Evolutionary conservation across 164 flowering plant genomes (phyloP).

Genomic region (Stephania cephalantha): DNA sequence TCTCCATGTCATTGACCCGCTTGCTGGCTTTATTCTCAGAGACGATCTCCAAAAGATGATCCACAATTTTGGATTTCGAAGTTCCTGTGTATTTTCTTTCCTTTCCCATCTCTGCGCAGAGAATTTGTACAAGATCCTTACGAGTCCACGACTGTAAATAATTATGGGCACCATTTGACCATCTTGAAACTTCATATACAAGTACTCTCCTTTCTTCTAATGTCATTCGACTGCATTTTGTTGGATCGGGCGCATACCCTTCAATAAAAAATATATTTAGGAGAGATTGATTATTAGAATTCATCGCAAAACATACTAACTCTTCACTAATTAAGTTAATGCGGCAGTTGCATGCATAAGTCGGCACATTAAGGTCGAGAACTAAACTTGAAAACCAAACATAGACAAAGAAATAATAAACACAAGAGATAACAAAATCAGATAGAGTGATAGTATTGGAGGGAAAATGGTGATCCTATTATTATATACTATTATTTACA

Average conservation of each 20-base stretch:
- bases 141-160: slow-evolving; percentile 79
- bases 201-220: slow-evolving; percentile 80
- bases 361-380: background rate
- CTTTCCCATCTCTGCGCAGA: slow-evolving; percentile 88
- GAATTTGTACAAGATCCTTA: slow-evolving; percentile 70
- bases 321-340: background rate
- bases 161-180: slow-evolving; percentile 59
- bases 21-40: slow-evolving; percentile 46
- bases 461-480: background rate
- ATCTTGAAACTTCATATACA: slow-evolving; percentile 64
- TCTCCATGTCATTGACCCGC: slow-evolving; percentile 19
- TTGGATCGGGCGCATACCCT: slow-evolving; percentile 57
- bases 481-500: background rate
- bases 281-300: background rate
- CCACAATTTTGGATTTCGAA: slow-evolving; percentile 75
- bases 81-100: slow-evolving; percentile 83
- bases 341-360: background rate
- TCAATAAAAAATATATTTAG: slow-evolving; percentile 2
- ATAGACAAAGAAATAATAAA: background rate
- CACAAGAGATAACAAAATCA: background rate
- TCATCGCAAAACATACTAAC: too few relatives aligned
- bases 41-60: slow-evolving; percentile 59
- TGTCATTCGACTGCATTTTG: slow-evolving; percentile 56
- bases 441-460: background rate
- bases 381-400: background rate